Percentiles rank a stretch among this genome's conserved stretches.
Evolutionary conservation across 352 stramenopile species (phyloP).

Genomic region (Salisapilia sapeloensis): DNA sequence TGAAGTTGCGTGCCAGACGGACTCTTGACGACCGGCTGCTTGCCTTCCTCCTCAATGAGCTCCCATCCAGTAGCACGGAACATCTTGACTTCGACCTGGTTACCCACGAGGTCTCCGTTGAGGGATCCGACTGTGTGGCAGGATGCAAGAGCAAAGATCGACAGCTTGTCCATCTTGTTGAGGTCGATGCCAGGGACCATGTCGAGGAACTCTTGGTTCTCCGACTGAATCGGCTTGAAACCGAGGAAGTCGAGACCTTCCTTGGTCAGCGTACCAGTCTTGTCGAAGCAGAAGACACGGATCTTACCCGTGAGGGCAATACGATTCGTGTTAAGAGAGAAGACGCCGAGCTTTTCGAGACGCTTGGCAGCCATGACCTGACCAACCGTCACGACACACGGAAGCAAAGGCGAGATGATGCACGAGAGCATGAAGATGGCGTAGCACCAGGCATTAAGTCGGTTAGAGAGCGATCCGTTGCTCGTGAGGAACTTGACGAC

Average conservation of each 20-base stretch:
- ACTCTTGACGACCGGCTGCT: conserved; percentile 11
- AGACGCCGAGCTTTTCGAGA: conserved; percentile 31
- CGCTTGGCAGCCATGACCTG: conserved; percentile 51
- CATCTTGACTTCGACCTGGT: conserved; percentile 58
- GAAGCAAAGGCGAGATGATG: conserved; percentile 51
- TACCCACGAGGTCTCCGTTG: conserved; percentile 34
- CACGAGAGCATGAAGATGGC: conserved; percentile 39
- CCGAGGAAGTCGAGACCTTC: conserved; percentile 57
- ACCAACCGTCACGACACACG: conserved; percentile 58
- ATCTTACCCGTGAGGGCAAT: conserved; percentile 77
- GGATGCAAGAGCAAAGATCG: conserved; percentile 22
- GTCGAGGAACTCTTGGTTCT: conserved; percentile 2
- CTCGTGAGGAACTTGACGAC: conserved; percentile 24
- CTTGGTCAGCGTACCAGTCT: conserved; percentile 76
- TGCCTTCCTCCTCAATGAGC: conserved; percentile 9
- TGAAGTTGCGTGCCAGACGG: conserved; percentile 10
- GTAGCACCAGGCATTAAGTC: conserved; percentile 26
- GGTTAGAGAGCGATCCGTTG: conserved; percentile 33
- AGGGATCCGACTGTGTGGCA: conserved; percentile 49
- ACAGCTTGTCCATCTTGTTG: conserved; percentile 3
- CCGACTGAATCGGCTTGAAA: conserved; percentile 2
- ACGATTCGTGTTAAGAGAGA: conserved; percentile 43
- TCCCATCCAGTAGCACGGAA: conserved; percentile 39
- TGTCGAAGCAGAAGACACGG: conserved; percentile 71
- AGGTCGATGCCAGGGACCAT: conserved; percentile 5